Evolutionary conservation across 2,329 filamentous ascomycete genomes (phyloP), one percentile per base, ranked within the genome.

Genomic region (Chlorencoelia australis): DNA sequence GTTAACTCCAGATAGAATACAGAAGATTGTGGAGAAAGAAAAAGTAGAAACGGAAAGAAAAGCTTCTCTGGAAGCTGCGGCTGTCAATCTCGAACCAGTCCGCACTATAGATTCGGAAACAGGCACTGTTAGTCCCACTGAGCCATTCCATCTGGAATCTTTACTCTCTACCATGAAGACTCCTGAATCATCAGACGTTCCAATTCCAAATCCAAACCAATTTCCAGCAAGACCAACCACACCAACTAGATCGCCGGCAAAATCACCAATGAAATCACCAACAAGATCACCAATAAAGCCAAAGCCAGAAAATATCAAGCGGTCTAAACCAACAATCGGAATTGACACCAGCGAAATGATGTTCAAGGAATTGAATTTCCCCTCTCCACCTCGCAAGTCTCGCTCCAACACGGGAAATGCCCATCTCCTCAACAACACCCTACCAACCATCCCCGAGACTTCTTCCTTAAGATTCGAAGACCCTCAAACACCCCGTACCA

Each of bases 1-100:
- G 60, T 55, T 76, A 9, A 69, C 71, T 8, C 66, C 71, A 13
- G 62, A 64, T 21, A 65, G 66, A 24, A 57, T 75, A 16, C 63
- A 71, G 45, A 55, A 59, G 15, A 39, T 58, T 11, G 35, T 47
- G 44, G 42, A 47, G 31, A 39, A 41, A 13, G 34, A 30, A 9
- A 35, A 38, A 21, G 33, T 40, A 27, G 36, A 48, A 10, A 41
- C 37, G 16, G 50, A 46, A 17, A 39, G 37, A 3, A 45, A 44
- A 35, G 35, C 29, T 16, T 49, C 43, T 9, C 14, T 42, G 7
- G 49, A 51, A 13, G 48, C 41, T n/a, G 4, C 21, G 5, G 19
- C 22, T n/a, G 8, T 34, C 13, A 35, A 13, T 10, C 9, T 29
- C 21, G 31, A 39, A 14, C 11, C 36, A 9, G 27, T n/a, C n/a